Base-by-base conservation (phyloP, 2,329 filamentous ascomycete species). In the Daldinia sp. region DNA sequence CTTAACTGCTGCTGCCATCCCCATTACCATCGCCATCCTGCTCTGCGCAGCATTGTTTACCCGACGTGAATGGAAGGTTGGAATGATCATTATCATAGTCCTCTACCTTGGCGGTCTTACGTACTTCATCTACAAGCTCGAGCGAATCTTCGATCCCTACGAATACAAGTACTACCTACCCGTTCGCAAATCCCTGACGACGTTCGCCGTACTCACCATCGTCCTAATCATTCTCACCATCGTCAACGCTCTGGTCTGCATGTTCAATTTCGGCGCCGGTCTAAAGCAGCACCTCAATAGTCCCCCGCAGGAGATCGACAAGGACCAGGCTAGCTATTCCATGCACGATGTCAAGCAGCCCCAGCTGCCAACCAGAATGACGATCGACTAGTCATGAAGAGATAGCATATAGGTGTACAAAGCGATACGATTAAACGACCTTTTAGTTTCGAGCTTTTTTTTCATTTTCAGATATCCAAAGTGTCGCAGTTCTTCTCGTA, bases 111-210 rank as follows among this genome's bases (percentile, higher is more conserved):
- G 92, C 70, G 95, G 90, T 42, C 87, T 98, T 72, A 93, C 90
- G 64, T 99, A 98, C 84, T 99, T 99, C 85, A 88, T 97, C 78
- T 99, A 98, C 88, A 99, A 99, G 86, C 89, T 99, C 61, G 92
- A 96, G 67, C 93, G 96, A 78, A 99, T 99, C 89, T 99, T 97
- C 81, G 89, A 92, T 74, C 83, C 88, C 10, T 79, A 79, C 48
- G 87, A 89, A 73, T 79, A 78, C 58, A 61, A 78, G 1, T 85
- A 89, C 72, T 99, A 98, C 82, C 79, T 85, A 58, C 91, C 95
- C 4, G 95, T 96, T 41, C 89, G 91, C 69, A 92, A 92, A 77
- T 95, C 92, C 15, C 85, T 99, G 77, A 98, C 95, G 4, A 93
- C 94, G 67, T 99, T 99, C 77, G 95, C 96, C 58, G 90, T 97